Evolutionary conservation across 1,284 basidiomycete species (phyloP).

Genomic region (Agroathelia rolfsii): DNA sequence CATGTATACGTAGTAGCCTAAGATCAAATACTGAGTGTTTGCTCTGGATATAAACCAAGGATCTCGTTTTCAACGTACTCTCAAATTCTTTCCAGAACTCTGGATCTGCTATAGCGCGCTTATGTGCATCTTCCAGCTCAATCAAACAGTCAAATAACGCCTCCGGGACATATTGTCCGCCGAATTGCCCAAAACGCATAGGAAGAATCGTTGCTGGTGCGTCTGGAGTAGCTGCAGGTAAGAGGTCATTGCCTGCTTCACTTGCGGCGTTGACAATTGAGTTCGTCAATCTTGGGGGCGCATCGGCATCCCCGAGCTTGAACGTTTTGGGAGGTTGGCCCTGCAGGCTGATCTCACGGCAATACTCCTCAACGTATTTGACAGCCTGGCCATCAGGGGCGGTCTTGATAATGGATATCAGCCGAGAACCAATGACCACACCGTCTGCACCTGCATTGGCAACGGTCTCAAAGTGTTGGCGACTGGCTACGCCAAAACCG

Average conservation of each 20-base stretch:
- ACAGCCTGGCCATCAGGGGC: constrained; percentile 44
- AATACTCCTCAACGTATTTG: constrained; percentile 66
- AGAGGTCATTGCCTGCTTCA: too few species aligned
- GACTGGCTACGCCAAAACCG: constrained; percentile 94
- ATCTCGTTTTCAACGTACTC: constrained; percentile 83
- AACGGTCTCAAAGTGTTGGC: constrained; percentile 83
- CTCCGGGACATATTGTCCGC: constrained; percentile 96
- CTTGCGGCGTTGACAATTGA: constrained; percentile 15
- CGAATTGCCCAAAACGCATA: constrained; percentile 87
- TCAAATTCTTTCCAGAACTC: constrained; percentile 91
- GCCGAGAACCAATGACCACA: constrained; percentile 86
- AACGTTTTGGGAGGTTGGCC: constrained; percentile 30
- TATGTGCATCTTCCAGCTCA: constrained; percentile 89
- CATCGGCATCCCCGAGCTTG: too few species aligned
- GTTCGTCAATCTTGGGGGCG: constrained; percentile 19
- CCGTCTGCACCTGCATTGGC: constrained; percentile 85
- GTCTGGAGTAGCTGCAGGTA: constrained; percentile 18
- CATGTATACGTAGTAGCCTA: constrained; percentile 67
- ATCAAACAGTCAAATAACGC: constrained; percentile 83
- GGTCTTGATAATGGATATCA: constrained; percentile 74
- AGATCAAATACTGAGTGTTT: too few species aligned
- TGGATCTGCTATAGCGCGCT: constrained; percentile 79
- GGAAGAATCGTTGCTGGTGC: constrained; percentile 42
- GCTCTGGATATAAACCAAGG: too few species aligned
- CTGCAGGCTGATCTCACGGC: constrained; percentile 59